Evolutionary conservation across 1,284 basidiomycete species (phyloP).

Genomic region (Microbotryomycetes sp.): DNA sequence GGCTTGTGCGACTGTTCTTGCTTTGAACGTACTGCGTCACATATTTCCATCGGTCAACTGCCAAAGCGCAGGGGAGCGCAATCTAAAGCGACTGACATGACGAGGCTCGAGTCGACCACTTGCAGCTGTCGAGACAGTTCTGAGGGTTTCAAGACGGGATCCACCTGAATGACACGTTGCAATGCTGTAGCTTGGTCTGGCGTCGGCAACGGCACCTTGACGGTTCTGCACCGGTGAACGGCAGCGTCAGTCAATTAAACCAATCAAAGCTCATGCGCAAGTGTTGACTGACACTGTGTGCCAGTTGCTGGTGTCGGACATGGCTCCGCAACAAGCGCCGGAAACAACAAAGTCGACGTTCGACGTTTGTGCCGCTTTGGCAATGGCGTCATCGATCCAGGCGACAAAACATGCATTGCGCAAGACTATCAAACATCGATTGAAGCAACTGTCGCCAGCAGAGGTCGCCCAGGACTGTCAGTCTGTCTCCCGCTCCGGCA

Average conservation of each 20-base stretch:
- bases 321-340: no score
- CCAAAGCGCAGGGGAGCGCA: no score
- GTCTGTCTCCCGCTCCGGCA: no score
- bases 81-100: neutral
- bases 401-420: slow-evolving; percentile 37
- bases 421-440: slow-evolving; percentile 30
- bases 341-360: no score
- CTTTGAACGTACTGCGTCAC: slow-evolving; percentile 22
- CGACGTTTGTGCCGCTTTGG: no score
- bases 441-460: slow-evolving; percentile 18
- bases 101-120: neutral
- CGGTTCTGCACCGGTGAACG: neutral
- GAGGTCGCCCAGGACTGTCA: slow-evolving; percentile 28
- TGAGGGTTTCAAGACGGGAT: neutral
- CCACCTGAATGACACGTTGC: neutral
- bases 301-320: neutral
- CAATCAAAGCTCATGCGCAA: neutral
- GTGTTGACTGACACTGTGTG: neutral
- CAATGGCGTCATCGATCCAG: slow-evolving; percentile 17
- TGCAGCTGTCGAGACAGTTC: neutral
- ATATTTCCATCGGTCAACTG: no score
- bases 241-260: neutral
- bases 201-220: neutral
- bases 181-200: neutral
- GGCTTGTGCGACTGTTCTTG: slow-evolving; percentile 33